Evolutionary conservation across 164 flowering plant species (phyloP), one percentile per base, ranked within the genome.

Genomic region (Berberis thunbergii): DNA sequence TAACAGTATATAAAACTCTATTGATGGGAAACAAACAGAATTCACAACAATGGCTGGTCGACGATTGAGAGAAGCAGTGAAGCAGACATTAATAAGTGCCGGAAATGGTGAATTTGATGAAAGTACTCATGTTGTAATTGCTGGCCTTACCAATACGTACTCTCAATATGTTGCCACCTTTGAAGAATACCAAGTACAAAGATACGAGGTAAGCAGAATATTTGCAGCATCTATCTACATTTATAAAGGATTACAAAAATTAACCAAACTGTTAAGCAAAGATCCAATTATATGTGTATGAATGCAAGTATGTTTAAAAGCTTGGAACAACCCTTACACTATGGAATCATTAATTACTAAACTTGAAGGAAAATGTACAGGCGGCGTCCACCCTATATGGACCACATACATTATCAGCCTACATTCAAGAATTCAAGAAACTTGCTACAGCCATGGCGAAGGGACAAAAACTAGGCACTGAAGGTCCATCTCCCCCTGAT

Each of bases 141-240:
- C 90, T 7, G 90, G 90, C 43, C 82, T 85, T 4, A 75, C 90
- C n/a, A 85, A 85, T 65, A 26, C 26, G 2, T 85, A 81, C 46
- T 83, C 90, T 3, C 90, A 85, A 53, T 85, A 26, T 46, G 39
- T 83, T 9, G 71, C 86, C 13, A 85, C 90, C 4, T 71, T 76
- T 38, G 90, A 83, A 63, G 90, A 85, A 53, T 83, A 85, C 70
- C 58, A 70, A 54, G 83, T 78, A 41, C 90, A 85, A 55, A 67
- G 90, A 64, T 83, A 85, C 55, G 83, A 84, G 88, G 79, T 49
- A 82, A 88, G 43, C 84, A 88, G 3, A 86, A 88, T 1, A 72
- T 86, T 10, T 86, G 2, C 74, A 86, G 0, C 26, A 26, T 26
- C 26, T 26, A 26, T 26, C 26, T 26, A 26, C 26, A 26, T 26